Evolutionary conservation across 2,329 filamentous ascomycete species (phyloP), one percentile per base, ranked within the genome.

Genomic region (Alternaria atra): DNA sequence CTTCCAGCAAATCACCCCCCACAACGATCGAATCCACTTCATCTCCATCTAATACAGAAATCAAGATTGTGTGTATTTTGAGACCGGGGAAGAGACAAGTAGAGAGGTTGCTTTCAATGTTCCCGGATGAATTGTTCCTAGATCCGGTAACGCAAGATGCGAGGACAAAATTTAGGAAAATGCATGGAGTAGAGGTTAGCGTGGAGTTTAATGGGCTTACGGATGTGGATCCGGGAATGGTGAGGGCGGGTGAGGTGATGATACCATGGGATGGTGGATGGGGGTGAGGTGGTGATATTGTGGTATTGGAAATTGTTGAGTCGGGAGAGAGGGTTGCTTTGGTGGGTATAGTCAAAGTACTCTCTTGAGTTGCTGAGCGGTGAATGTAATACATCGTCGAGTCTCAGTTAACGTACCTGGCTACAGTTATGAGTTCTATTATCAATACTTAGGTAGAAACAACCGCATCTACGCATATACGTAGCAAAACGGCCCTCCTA

Each of bases 61-160:
- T 77, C 35, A 77, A 76, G 60, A 73, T 79, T 12, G 73, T 79
- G 25, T 77, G 74, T 37, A 77, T 77, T 66, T 77, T 66, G 69
- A 74, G 37, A 63, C 12, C 74, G 71, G 10, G 66, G 65, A 39
- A 61, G 65, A 81, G 85, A 35, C 30, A 84, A 52, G 83, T 85
- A 34, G 77, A 79, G 53, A 77, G 80, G 58, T 80, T 83, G 35
- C 74, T 76, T n/a, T 80, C 84, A 30, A 80, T 84, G 73, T 86
- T 86, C 65, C 79, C 88, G 15, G 86, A 87, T 55, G 85, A 87
- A 64, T 79, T 82, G 47, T 66, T 44, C 8, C 63, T 75, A 25
- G 75, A 77, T 56, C 63, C 15, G 3, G 50, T 67, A 37, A 67
- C 67, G 6, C 70, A 73, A 8, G 76, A 78, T 64, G 76, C 75